Percentiles rank a stretch among this genome's conserved stretches.
These are phyloP conservation scores for Cyclocybe aegerita DNA, from an alignment of 768 basidiomycete species.

Conservation along the genomic window DNA sequence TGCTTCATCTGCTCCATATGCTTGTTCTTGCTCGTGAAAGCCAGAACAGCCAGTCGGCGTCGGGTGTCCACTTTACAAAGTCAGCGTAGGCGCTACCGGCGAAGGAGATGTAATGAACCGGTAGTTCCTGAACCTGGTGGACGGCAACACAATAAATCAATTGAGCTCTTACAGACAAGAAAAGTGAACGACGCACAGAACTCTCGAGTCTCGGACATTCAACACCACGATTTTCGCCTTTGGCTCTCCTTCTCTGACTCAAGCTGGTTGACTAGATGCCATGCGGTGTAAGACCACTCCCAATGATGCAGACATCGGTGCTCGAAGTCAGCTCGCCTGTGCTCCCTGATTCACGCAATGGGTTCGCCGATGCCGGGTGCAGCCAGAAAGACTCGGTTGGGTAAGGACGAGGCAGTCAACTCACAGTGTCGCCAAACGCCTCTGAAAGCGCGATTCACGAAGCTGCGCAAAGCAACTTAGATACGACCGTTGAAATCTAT, in stretches of 20 bases:
- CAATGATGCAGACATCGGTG: conserved; percentile 77
- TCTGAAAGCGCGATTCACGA: too few relatives aligned
- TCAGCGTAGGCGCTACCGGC: background rate
- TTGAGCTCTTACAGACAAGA: background rate
- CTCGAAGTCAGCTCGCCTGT: conserved; percentile 53
- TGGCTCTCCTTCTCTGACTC: conserved; percentile 5
- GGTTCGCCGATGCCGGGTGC: conserved; percentile 58
- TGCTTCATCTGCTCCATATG: conserved; percentile 56
- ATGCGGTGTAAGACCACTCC: conserved; percentile 80
- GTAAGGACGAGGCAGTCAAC: conserved; percentile 24
- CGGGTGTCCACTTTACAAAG: conserved; percentile 61
- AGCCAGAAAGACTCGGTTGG: conserved; percentile 78
- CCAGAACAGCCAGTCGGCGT: conserved; percentile 46
- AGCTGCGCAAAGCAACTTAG: too few relatives aligned
- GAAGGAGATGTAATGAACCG: conserved; percentile 36
- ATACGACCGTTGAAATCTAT: too few relatives aligned
- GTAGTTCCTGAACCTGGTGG: conserved; percentile 72
- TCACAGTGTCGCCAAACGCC: too few relatives aligned
- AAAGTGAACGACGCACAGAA: conserved; percentile 75
- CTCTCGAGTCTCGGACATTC: conserved; percentile 84
- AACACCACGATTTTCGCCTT: conserved; percentile 58
- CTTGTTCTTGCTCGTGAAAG: conserved; percentile 37
- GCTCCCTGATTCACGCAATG: conserved; percentile 68
- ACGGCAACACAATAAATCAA: background rate
- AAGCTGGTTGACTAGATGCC: conserved; percentile 47